phyloP scores from a whole-genome alignment of 2,329 filamentous ascomycete species.

The Alternaria postmessia region DNA sequence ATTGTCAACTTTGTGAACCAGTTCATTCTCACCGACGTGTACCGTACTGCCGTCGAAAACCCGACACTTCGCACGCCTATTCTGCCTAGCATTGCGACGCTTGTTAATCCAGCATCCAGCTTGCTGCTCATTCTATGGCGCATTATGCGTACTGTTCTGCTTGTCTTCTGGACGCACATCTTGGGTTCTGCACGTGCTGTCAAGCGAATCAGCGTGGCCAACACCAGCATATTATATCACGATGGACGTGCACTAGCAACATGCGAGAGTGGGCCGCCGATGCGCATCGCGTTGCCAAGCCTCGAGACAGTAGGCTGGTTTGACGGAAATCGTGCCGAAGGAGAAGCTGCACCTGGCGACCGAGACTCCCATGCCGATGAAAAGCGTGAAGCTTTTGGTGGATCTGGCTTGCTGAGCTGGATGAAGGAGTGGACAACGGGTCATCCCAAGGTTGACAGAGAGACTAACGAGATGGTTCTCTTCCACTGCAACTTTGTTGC shows the following conservation, averaged over 20 bases:
- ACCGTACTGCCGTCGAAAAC: slow-evolving; percentile 62
- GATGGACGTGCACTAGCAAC: slow-evolving; percentile 73
- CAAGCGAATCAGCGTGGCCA: slow-evolving; percentile 74
- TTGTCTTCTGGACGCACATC: slow-evolving; percentile 66
- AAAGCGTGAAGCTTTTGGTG: slow-evolving; percentile 57
- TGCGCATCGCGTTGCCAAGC: slow-evolving; percentile 69
- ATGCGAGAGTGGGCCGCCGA: slow-evolving; percentile 75
- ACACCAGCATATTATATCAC: slow-evolving; percentile 72
- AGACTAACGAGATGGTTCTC: slow-evolving; percentile 70
- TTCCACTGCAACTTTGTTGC: slow-evolving; percentile 72
- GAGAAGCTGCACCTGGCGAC: slow-evolving; percentile 49
- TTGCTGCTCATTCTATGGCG: slow-evolving; percentile 60
- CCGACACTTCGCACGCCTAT: slow-evolving; percentile 63
- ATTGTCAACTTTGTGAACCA: slow-evolving; percentile 73
- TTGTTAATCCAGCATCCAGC: slow-evolving; percentile 67
- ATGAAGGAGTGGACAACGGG: slow-evolving; percentile 77
- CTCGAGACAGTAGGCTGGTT: slow-evolving; percentile 77
- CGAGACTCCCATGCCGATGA: slow-evolving; percentile 25
- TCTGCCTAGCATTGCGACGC: slow-evolving; percentile 71
- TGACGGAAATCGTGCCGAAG: slow-evolving; percentile 66
- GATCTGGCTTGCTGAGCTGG: slow-evolving; percentile 64
- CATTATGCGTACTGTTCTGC: slow-evolving; percentile 65
- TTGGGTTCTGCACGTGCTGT: slow-evolving; percentile 65
- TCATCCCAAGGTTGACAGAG: slow-evolving; percentile 72
- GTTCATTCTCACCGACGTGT: slow-evolving; percentile 73